Evolutionary conservation across 805 yeast genomes (phyloP).

Genomic region (Candida glaebosa): DNA sequence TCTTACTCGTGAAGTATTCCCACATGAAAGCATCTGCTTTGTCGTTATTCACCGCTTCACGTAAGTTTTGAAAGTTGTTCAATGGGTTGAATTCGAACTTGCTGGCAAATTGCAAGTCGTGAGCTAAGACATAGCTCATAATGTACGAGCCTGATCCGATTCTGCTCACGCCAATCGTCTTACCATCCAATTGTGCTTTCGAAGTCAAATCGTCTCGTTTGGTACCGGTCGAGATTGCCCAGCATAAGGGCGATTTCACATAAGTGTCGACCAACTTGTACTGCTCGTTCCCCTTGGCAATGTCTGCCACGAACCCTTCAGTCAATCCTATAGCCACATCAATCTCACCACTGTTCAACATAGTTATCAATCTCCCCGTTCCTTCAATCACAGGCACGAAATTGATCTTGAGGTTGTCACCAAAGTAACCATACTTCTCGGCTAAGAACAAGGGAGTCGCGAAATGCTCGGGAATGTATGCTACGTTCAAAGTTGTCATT

Average conservation of each 20-base stretch:
- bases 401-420: conserved; percentile 55
- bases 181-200: conserved; percentile 54
- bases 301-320: conserved; percentile 84
- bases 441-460: conserved; percentile 85
- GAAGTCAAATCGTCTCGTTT: conserved; percentile 52
- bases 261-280: conserved; percentile 77
- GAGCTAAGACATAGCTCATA: conserved; percentile 82
- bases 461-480: conserved; percentile 89
- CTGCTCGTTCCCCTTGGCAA: conserved; percentile 62
- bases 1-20: conserved; percentile 89
- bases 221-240: conserved; percentile 84
- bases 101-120: conserved; percentile 49
- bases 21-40: conserved; percentile 87
- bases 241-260: conserved; percentile 80
- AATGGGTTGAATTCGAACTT: conserved; percentile 57
- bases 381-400: conserved; percentile 78
- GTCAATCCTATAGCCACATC: conserved; percentile 87
- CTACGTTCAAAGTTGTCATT: conserved; percentile 47
- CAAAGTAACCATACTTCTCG: conserved; percentile 52
- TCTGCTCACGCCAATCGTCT: conserved; percentile 73
- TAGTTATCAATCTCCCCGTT: conserved; percentile 79
- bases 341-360: conserved; percentile 58
- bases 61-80: conserved; percentile 67
- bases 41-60: conserved; percentile 71
- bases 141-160: conserved; percentile 91